Percentiles rank a stretch among this genome's conserved stretches.
These are phyloP conservation scores for Yamadazyma triangularis DNA, from an alignment of 1,139 yeast species.

Conservation along the genomic window DNA sequence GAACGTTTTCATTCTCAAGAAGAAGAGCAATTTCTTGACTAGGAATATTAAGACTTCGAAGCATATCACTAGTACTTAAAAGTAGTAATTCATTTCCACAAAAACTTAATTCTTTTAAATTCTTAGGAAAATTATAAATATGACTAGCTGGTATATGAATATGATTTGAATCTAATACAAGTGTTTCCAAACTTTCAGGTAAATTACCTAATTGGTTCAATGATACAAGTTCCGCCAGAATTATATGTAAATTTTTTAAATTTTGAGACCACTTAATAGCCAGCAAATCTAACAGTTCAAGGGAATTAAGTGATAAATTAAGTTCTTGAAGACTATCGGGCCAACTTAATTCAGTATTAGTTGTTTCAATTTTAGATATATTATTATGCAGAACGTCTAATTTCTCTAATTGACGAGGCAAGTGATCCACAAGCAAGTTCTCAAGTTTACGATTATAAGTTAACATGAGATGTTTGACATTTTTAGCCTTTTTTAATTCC, in stretches of 20 bases:
- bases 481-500: conserved; percentile 15
- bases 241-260: conserved; percentile 21
- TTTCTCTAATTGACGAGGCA: conserved; percentile 24
- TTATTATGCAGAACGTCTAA: conserved; percentile 26
- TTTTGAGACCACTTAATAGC: conserved; percentile 15
- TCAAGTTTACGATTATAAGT: conserved; percentile 24
- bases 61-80: not conserved
- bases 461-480: conserved; percentile 29
- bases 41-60: too few species aligned
- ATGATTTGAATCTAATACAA: conserved; percentile 22
- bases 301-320: conserved; percentile 1
- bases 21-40: conserved; percentile 4
- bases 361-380: too few species aligned
- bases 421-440: conserved; percentile 8
- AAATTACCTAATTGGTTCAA: too few species aligned
- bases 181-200: conserved; percentile 18
- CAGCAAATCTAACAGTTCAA: conserved; percentile 4
- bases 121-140: conserved; percentile 19
- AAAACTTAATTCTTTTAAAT: conserved; percentile 13
- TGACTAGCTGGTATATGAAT: conserved; percentile 10
- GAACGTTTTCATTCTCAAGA: conserved; percentile 16
- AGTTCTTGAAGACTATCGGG: not conserved
- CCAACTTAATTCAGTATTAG: too few species aligned
- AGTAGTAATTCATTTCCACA: conserved; percentile 4
- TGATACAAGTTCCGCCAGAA: too few species aligned